phyloP scores from a whole-genome alignment of 495 filamentous ascomycete genomes.

The Amorphotheca resinae region DNA sequence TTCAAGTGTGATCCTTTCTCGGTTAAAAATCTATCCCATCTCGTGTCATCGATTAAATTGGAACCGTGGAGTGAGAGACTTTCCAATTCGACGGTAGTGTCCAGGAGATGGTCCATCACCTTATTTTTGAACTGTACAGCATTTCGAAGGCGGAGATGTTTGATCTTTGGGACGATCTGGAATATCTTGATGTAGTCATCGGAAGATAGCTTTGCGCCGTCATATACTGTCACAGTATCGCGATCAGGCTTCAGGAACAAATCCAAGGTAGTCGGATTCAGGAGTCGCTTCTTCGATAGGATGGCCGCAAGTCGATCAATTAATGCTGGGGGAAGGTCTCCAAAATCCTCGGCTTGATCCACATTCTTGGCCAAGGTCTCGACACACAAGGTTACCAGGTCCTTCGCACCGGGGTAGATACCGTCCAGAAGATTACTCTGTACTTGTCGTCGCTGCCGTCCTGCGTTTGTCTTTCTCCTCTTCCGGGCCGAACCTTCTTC shows the following conservation, averaged over 20 bases:
- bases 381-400: constrained; percentile 65
- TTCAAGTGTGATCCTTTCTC: constrained; percentile 48
- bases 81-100: constrained; percentile 48
- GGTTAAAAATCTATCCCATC: constrained; percentile 55
- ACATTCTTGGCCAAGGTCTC: constrained; percentile 78
- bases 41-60: constrained; percentile 61
- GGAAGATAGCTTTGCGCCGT: constrained; percentile 59
- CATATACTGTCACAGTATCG: constrained; percentile 61
- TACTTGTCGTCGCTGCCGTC: constrained; percentile 49
- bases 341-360: constrained; percentile 68
- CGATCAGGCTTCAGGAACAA: constrained; percentile 63
- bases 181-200: constrained; percentile 74
- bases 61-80: constrained; percentile 58
- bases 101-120: constrained; percentile 66
- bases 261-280: constrained; percentile 56
- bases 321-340: constrained; percentile 55
- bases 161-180: constrained; percentile 54
- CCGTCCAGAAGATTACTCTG: constrained; percentile 75
- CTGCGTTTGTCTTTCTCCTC: constrained; percentile 28
- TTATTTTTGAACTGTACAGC: constrained; percentile 79
- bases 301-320: constrained; percentile 69
- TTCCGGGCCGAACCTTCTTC: constrained; percentile 54
- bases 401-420: constrained; percentile 56
- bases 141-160: constrained; percentile 58
- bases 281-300: constrained; percentile 62